Evolutionary conservation across 2,329 filamentous ascomycete species (phyloP).

Genomic region (Nemania sp.): DNA sequence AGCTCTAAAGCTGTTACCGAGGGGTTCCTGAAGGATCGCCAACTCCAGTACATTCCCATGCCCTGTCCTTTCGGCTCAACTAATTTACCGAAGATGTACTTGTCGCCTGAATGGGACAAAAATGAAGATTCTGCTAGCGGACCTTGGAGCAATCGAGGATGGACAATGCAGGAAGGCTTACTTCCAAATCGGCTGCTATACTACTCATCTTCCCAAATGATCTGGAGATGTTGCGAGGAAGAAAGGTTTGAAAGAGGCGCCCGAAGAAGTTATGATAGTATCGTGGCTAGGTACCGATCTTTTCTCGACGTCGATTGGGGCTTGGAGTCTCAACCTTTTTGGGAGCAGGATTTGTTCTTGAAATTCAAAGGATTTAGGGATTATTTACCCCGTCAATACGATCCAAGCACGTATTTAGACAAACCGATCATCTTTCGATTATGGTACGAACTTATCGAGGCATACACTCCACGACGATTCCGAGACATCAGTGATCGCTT

Average conservation of each 20-base stretch:
- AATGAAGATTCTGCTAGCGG: neutral
- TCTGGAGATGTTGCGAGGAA: conserved; percentile 1
- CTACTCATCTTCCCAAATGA: neutral
- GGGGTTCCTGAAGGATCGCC: neutral
- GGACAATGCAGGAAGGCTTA: conserved; percentile 4
- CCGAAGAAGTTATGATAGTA: neutral
- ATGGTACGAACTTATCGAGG: conserved; percentile 3
- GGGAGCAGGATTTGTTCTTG: neutral
- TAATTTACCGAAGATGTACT: neutral
- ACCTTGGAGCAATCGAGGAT: neutral
- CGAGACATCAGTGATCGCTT: neutral
- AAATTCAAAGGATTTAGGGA: neutral
- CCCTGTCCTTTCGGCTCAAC: neutral
- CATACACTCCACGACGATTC: neutral
- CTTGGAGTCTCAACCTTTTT: neutral
- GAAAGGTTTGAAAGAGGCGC: neutral
- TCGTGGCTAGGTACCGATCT: neutral
- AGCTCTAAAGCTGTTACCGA: neutral
- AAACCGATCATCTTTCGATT: neutral
- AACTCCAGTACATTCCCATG: neutral
- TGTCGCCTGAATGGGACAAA: neutral
- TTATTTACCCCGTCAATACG: neutral
- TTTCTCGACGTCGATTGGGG: too few species aligned
- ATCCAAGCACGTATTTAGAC: neutral
- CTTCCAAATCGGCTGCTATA: neutral